Percentiles rank a stretch among this genome's conserved stretches.
Conservation (phyloP, 176 grass and related monocot genomes). For the Melocanna baccifera region DNA sequence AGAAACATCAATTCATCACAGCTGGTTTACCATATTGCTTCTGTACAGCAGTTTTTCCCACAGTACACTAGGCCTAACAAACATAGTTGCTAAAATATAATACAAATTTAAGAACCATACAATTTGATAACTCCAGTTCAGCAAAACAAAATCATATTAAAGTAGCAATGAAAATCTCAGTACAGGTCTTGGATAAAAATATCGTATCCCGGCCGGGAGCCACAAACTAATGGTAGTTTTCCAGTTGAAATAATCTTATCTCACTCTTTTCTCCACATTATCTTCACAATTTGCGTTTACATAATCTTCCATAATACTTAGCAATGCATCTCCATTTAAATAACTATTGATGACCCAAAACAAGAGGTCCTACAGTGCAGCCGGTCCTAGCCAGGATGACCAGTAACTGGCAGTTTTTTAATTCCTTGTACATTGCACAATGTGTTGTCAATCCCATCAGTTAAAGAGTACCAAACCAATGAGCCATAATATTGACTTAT, state of each 20-base stretch:
- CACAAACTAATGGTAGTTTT: neutral
- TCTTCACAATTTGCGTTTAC: neutral
- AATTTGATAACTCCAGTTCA: neutral
- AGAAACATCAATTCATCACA: neutral
- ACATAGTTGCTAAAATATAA: neutral
- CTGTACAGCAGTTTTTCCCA: neutral
- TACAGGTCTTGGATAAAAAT: neutral
- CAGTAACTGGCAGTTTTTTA: neutral
- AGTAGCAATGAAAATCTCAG: neutral
- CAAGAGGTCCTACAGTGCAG: neutral
- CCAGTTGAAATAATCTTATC: neutral
- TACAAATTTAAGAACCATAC: neutral
- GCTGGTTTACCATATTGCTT: neutral
- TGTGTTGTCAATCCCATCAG: neutral
- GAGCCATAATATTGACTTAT: neutral
- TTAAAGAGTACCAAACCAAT: neutral
- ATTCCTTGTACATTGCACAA: neutral
- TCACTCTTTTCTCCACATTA: neutral
- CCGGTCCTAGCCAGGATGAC: neutral
- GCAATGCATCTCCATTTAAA: neutral
- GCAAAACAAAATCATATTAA: neutral
- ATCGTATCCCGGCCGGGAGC: neutral
- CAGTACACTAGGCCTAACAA: neutral
- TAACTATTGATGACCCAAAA: neutral
- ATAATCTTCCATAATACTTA: neutral